Evolutionary conservation across 2,329 filamentous ascomycete genomes (phyloP).

Genomic region (Byssochlamys sp.): DNA sequence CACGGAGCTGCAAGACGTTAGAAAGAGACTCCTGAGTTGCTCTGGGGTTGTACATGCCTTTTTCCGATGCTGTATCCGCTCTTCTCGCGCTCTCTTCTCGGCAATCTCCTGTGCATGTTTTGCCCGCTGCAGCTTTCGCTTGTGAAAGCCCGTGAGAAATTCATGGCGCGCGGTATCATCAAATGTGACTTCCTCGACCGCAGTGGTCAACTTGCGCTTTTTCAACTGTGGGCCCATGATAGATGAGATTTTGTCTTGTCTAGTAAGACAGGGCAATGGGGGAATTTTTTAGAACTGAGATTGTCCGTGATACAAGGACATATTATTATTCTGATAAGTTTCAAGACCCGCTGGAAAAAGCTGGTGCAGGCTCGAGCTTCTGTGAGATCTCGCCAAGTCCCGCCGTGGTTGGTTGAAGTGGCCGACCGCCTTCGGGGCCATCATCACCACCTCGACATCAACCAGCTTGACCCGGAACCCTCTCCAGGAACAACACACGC

Average conservation of each 20-base stretch:
- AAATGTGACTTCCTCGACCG: constrained; percentile 74
- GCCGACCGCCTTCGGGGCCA: constrained; percentile 27
- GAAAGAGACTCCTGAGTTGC: not conserved
- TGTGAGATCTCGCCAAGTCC: constrained; percentile 13
- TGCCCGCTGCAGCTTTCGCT: constrained; percentile 76
- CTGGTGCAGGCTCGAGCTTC: not conserved
- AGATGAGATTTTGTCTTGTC: not conserved
- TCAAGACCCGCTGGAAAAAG: not conserved
- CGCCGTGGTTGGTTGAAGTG: constrained; percentile 13
- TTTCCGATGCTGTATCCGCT: constrained; percentile 63
- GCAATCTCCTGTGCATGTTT: constrained; percentile 78
- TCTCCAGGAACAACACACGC: constrained; percentile 1
- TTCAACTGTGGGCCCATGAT: constrained; percentile 52
- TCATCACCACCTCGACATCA: constrained; percentile 8
- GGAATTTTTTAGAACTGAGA: constrained; percentile 1
- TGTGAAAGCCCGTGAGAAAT: constrained; percentile 91
- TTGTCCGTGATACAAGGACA: constrained; percentile 11
- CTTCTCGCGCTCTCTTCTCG: constrained; percentile 64
- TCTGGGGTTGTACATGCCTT: constrained; percentile 49
- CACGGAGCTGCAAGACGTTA: constrained; percentile 54
- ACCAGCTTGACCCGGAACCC: not conserved
- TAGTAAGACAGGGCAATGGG: not conserved
- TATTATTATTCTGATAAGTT: not conserved
- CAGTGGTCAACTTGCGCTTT: constrained; percentile 52
- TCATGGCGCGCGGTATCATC: constrained; percentile 70